Conservation (phyloP, 768 basidiomycete species). For the Peribolospora baueri region DNA sequence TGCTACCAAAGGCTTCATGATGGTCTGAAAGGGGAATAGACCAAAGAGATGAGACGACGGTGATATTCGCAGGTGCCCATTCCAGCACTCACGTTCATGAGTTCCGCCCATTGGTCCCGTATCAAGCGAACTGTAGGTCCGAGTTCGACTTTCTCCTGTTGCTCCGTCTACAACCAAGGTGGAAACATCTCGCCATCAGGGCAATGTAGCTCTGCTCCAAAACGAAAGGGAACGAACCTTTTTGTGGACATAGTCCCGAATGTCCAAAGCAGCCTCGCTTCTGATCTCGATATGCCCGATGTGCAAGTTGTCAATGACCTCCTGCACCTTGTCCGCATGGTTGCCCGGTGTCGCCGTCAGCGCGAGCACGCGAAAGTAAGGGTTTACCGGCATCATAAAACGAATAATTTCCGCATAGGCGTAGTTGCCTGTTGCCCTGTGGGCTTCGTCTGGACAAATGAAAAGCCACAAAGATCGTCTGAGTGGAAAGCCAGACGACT, state of each 20-base stretch:
- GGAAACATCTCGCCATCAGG: not conserved
- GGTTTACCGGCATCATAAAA: slow-evolving; percentile 79
- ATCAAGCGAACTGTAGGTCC: slow-evolving; percentile 39
- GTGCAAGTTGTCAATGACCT: slow-evolving; percentile 63
- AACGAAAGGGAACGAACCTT: slow-evolving; percentile 28
- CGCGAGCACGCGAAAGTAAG: slow-evolving; percentile 65
- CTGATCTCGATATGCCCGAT: slow-evolving; percentile 88
- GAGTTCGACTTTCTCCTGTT: slow-evolving; percentile 55
- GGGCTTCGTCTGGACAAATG: slow-evolving; percentile 53
- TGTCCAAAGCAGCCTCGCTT: slow-evolving; percentile 68
- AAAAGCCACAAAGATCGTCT: not conserved
- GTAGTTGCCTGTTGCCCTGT: slow-evolving; percentile 77
- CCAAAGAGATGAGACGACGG: too few relatives aligned
- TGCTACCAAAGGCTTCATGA: too few relatives aligned
- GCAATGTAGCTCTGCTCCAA: too few relatives aligned
- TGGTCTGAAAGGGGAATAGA: too few relatives aligned
- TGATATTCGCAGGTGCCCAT: too few relatives aligned
- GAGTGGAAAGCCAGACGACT: not conserved
- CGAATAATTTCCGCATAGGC: slow-evolving; percentile 69
- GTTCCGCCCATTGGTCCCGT: slow-evolving; percentile 37
- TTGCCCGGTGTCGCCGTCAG: slow-evolving; percentile 86
- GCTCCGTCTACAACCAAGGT: slow-evolving; percentile 30
- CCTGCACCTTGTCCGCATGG: slow-evolving; percentile 64
- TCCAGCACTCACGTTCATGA: too few relatives aligned
- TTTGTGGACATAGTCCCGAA: slow-evolving; percentile 60